A percentile compares a stretch with the other conserved stretches of the same genome.
Evolutionary conservation across 2,329 filamentous ascomycete genomes (phyloP).

Genomic region (Colletotrichum somersetense): DNA sequence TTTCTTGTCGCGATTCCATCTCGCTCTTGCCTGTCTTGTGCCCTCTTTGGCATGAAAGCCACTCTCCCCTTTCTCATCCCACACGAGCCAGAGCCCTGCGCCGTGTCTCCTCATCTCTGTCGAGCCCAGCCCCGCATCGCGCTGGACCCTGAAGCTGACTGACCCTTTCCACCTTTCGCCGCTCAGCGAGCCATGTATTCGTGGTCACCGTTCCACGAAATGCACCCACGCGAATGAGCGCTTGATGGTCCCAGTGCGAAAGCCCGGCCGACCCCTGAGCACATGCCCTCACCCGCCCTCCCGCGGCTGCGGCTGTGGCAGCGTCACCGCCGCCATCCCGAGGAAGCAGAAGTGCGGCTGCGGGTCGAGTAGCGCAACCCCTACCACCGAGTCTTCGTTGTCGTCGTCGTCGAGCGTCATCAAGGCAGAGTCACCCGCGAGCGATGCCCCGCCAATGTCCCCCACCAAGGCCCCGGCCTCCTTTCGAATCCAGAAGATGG

Average conservation of each 20-base stretch:
- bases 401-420: conserved; percentile 32
- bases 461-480: conserved; percentile 52
- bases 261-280: conserved; percentile 78
- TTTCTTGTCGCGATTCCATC: conserved; percentile 15
- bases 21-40: neutral
- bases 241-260: conserved; percentile 77
- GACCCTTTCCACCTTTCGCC: conserved; percentile 39
- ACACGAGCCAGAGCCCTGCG: conserved; percentile 5
- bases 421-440: conserved; percentile 46
- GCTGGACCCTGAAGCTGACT: conserved; percentile 36
- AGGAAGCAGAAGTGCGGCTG: conserved; percentile 69
- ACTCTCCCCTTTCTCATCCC: conserved; percentile 17
- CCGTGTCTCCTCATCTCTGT: conserved; percentile 22
- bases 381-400: conserved; percentile 36
- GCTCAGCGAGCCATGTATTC: conserved; percentile 77
- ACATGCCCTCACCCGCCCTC: conserved; percentile 75
- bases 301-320: conserved; percentile 71
- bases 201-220: conserved; percentile 81
- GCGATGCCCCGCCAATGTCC: conserved; percentile 51
- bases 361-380: conserved; percentile 49
- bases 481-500: conserved; percentile 62
- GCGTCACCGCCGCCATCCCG: conserved; percentile 74
- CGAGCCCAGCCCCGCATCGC: conserved; percentile 19
- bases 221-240: conserved; percentile 77
- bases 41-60: neutral